These are phyloP conservation scores for Epichloe gansuensis DNA, from an alignment of 2,329 filamentous ascomycete genomes.

Conservation along the genomic window DNA sequence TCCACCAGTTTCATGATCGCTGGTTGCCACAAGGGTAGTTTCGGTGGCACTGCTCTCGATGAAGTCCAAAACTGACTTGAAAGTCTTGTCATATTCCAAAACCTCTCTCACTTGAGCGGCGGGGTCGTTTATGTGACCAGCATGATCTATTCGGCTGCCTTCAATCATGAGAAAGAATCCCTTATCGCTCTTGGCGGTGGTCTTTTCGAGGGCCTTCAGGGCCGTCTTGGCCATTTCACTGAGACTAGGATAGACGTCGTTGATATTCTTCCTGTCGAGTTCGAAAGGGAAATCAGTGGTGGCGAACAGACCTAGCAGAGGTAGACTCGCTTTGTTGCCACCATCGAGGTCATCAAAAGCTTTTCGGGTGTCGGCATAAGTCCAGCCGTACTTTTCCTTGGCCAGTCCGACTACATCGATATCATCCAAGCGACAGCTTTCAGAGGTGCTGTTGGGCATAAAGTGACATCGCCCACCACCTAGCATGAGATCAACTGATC, in stretches of 20 bases:
- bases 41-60: slow-evolving; percentile 61
- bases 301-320: slow-evolving; percentile 78
- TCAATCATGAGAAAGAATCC: slow-evolving; percentile 99
- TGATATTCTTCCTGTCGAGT: slow-evolving; percentile 71
- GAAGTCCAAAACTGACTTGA: slow-evolving; percentile 74
- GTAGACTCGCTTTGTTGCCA: slow-evolving; percentile 59
- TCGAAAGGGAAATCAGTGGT: slow-evolving; percentile 79
- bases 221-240: slow-evolving; percentile 85
- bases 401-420: slow-evolving; percentile 66
- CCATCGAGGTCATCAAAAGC: slow-evolving; percentile 64
- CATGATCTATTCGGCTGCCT: slow-evolving; percentile 90
- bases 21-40: slow-evolving; percentile 76
- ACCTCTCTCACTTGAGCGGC: slow-evolving; percentile 84
- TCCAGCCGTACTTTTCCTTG: slow-evolving; percentile 64
- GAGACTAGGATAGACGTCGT: slow-evolving; percentile 73
- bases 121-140: slow-evolving; percentile 75
- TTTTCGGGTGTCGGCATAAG: slow-evolving; percentile 58
- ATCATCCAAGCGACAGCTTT: slow-evolving; percentile 72
- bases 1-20: slow-evolving; percentile 93
- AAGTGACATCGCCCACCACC: slow-evolving; percentile 93
- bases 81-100: slow-evolving; percentile 83
- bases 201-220: slow-evolving; percentile 64
- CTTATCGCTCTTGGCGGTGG: slow-evolving; percentile 72
- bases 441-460: slow-evolving; percentile 64
- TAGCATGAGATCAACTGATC: slow-evolving; percentile 82